A percentile compares a stretch with the other conserved stretches of the same genome.
Evolutionary conservation across 2,329 filamentous ascomycete genomes (phyloP).

Genomic region (Aspergillus melleus): DNA sequence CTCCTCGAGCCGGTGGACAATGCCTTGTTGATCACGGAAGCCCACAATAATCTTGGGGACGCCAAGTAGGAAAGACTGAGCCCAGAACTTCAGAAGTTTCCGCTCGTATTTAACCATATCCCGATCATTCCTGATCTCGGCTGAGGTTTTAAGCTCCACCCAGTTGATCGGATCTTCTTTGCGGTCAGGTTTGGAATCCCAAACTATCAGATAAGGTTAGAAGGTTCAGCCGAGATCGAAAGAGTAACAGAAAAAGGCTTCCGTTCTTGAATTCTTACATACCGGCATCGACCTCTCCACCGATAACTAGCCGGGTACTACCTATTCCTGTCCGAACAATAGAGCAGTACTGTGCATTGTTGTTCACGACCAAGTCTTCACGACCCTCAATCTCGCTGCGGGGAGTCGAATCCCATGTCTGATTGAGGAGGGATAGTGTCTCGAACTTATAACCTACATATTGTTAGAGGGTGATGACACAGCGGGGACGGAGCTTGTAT

Average conservation of each 20-base stretch:
- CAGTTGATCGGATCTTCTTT: constrained; percentile 75
- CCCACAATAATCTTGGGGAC: constrained; percentile 91
- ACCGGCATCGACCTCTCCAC: constrained; percentile 92
- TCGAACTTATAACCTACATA: constrained; percentile 91
- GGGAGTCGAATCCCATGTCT: constrained; percentile 69
- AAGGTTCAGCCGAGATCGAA: not conserved
- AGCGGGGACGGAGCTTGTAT: not conserved
- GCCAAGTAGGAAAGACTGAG: constrained; percentile 90
- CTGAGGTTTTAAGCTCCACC: constrained; percentile 93
- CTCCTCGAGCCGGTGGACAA: constrained; percentile 72
- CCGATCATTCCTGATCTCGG: constrained; percentile 65
- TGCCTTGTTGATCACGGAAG: constrained; percentile 72
- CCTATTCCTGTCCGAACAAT: constrained; percentile 88
- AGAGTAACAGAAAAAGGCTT: too few species aligned
- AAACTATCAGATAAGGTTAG: constrained; percentile 54
- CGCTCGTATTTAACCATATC: constrained; percentile 78
- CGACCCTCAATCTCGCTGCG: constrained; percentile 78
- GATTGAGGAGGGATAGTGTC: constrained; percentile 73
- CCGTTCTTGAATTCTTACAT: constrained; percentile 29
- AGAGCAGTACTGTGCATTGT: constrained; percentile 93
- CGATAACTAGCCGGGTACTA: constrained; percentile 70
- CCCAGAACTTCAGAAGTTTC: constrained; percentile 95
- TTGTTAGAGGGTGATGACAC: constrained; percentile 7
- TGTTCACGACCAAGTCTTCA: constrained; percentile 72
- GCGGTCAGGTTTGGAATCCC: constrained; percentile 74